Evolutionary conservation across 75 land plant genomes (phyloP), one percentile per base, ranked within the genome.

Genomic region (Pinus taeda): DNA sequence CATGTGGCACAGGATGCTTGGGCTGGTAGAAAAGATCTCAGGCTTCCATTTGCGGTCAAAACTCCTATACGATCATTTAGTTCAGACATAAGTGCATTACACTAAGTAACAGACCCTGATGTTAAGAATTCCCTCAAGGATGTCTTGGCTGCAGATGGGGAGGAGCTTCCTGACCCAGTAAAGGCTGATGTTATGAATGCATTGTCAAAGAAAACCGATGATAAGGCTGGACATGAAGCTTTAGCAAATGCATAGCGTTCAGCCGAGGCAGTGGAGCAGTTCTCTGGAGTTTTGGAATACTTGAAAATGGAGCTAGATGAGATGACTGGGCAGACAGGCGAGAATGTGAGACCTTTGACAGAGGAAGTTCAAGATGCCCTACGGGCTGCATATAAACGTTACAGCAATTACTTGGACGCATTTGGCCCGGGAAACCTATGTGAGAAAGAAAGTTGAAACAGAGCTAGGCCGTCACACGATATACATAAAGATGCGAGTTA

Each of bases 401-500:
- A 96, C 60, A 73, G 24, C 21, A 76, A 83, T 49, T 96, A 96
- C 71, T 78, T 96, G 79, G 86, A 88, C 64, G 74, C 99, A 60
- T 94, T 92, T 86, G 93, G 90, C 8, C 82, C 90, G 53, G 91
- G 99, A 94, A 74, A 26, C 73, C 26, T 96, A 84, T 77, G 73
- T 96, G 82, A 79, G 86, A 82, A 96, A 96, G 90, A 96, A 96
- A 79, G 92, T 96, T 21, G 97, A 96, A 79, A 79, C 76, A 24
- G 99, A 96, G 80, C 77, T 96, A 58, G 99, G 99, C 17, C 78
- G n/a, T n/a, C n/a, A n/a, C n/a, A n/a, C n/a, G n/a, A n/a, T n/a
- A n/a, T n/a, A n/a, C n/a, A n/a, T n/a, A n/a, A n/a, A n/a, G n/a
- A n/a, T n/a, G n/a, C n/a, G n/a, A n/a, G n/a, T n/a, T n/a, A n/a